Percentiles rank a stretch among this genome's conserved stretches.
Evolutionary conservation across 2,329 filamentous ascomycete species (phyloP).

Genomic region (Epichloe baconii): DNA sequence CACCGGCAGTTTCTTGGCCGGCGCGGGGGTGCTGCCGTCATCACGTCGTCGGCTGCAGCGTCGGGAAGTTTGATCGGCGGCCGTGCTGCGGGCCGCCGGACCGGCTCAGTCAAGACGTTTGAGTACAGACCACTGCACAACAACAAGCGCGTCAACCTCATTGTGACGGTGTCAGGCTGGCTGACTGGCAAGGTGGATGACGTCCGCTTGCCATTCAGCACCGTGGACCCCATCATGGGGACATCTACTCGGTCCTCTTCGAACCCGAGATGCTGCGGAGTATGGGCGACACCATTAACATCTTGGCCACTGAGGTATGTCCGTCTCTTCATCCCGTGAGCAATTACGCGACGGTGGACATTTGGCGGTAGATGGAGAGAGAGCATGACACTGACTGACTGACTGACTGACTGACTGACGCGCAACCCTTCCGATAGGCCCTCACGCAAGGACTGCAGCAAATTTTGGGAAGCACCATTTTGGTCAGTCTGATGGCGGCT

Average conservation of each 20-base stretch:
- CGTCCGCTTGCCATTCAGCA: conserved; percentile 88
- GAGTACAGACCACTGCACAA: conserved; percentile 95
- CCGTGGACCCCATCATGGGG: conserved; percentile 93
- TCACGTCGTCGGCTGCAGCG: conserved; percentile 77
- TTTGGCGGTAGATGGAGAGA: not conserved
- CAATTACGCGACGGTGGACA: too few relatives aligned
- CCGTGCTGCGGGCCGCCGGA: conserved; percentile 74
- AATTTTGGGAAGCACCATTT: conserved; percentile 78
- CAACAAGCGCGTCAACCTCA: conserved; percentile 92
- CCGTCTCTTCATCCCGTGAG: not conserved
- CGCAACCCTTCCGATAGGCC: conserved; percentile 40
- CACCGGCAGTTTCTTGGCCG: conserved; percentile 78
- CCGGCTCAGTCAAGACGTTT: conserved; percentile 86
- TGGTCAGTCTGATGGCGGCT: conserved; percentile 82
- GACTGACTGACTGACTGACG: not conserved
- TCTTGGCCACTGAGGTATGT: conserved; percentile 86
- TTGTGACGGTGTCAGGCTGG: conserved; percentile 92
- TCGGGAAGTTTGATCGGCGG: conserved; percentile 80
- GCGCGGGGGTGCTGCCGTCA: conserved; percentile 88
- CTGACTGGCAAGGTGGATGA: conserved; percentile 98
- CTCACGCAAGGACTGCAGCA: conserved; percentile 94
- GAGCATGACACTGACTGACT: not conserved
- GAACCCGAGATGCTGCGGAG: conserved; percentile 96
- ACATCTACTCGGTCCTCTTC: conserved; percentile 94
- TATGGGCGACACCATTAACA: conserved; percentile 98